A percentile compares a stretch with the other conserved stretches of the same genome.
Conservation (phyloP, 495 filamentous ascomycete species). For the Rusavskia elegans region DNA sequence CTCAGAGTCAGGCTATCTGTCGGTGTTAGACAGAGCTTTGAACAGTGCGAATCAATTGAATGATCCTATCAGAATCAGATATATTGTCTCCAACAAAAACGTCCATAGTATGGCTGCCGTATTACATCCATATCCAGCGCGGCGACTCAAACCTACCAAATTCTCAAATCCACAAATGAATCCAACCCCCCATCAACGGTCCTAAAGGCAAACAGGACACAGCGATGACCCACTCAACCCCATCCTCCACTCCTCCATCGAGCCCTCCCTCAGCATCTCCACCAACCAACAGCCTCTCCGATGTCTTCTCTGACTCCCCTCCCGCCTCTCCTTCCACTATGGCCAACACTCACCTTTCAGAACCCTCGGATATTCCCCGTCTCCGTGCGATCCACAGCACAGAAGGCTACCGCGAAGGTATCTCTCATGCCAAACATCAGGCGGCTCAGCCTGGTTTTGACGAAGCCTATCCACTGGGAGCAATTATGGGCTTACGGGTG, state of each 20-base stretch:
- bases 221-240: background rate
- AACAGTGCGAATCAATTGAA: background rate
- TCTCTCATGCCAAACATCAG: slow-evolving; percentile 50
- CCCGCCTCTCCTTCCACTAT: slow-evolving; percentile 2
- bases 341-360: slow-evolving; percentile 7
- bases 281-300: slow-evolving; percentile 1
- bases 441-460: slow-evolving; percentile 77
- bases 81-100: too few species aligned
- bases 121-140: too few species aligned
- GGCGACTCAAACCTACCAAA: background rate
- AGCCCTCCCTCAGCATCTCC: slow-evolving; percentile 2
- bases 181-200: background rate
- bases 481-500: slow-evolving; percentile 52
- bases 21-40: background rate
- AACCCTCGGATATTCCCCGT: slow-evolving; percentile 57
- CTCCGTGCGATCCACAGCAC: slow-evolving; percentile 61
- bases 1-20: background rate
- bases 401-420: slow-evolving; percentile 82
- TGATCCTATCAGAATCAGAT: background rate
- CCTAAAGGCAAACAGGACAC: background rate
- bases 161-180: background rate
- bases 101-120: too few species aligned
- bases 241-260: slow-evolving; percentile 1
- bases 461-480: slow-evolving; percentile 68
- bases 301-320: slow-evolving; percentile 14